Evolutionary conservation across 192 early-diverging fungal species (phyloP), one percentile per base, ranked within the genome.

Genomic region (Backusella tarrabulga): DNA sequence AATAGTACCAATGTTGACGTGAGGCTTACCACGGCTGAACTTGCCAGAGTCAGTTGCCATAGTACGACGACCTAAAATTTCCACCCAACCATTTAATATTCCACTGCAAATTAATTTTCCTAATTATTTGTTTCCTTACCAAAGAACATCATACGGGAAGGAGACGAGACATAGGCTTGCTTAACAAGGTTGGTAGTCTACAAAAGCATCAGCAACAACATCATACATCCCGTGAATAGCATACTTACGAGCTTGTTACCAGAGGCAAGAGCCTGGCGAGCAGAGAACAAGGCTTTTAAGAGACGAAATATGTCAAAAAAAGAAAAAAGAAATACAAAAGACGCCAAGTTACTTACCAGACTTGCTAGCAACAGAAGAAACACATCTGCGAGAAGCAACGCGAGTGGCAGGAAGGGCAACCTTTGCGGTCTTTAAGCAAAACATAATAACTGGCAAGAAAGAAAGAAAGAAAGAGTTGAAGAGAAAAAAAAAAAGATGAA

Each of bases 1-100:
- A 80, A 99, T 98, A 42, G 97, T 98, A 76, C 97, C 97, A 79
- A 99, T 95, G 87, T 99, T 99, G 83, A 99, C 91, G 86, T 99
- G 98, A 9, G 96, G 98, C 91, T 99, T 99, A 26, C 79, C 78
- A 71, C 97, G 92, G 40, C 88, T 78, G 86, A 90, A 99, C 75
- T 93, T 89, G 19, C 77, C 76, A 44, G 84, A 74, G 56, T 93
- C 91, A 23, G 91, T 82, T 72, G 89, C 77, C 72, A 83, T 76
- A 41, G 74, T 38, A 35, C 77, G 83, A 73, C 75, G 74, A 72
- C 67, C 83, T 81, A 68, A 36, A 1, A 41, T 17, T 5, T 41
- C 40, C 69, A 44, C 66, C 23, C 21, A 71, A n/a, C 11, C 21
- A 11, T 66, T 75, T 21, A 32, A 29, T 34, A 35, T 50, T 34